Base-by-base conservation (phyloP, 2,329 filamentous ascomycete species). In the Colletotrichum chlorophyti region DNA sequence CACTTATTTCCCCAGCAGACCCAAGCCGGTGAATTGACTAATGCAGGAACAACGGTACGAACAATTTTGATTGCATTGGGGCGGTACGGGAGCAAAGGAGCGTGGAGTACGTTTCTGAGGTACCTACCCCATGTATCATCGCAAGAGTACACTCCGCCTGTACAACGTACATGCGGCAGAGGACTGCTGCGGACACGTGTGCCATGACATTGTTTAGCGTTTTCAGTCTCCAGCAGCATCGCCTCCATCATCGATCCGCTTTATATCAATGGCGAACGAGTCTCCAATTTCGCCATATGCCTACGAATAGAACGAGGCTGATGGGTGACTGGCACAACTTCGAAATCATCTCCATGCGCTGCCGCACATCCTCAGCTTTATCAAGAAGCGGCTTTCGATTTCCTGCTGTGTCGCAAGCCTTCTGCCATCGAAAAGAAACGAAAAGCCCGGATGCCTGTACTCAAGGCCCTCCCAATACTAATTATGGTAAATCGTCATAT, bases 11-110 rank as follows among this genome's bases (percentile, higher is more conserved):
- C 40, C 58, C 58, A 60, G 58, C 41, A 48, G 46, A 52, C 46
- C 58, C 53, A 58, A 47, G 58, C 46, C 35, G 46, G 45, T 37
- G 27, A 58, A 41, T 53, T 40, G 53, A 35, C 58, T 60, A 60
- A 60, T 60, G 58, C 58, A 60, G 58, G 58, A 58, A 60, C 58
- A 35, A 46, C 34, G 58, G 53, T 58, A 52, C 53, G 46, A 60
- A 37, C 23, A 53, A 27, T 38, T 58, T 53, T 58, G 53, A 53
- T 47, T 60, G 31, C 51, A 37, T 40, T 40, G 21, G 31, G 38
- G 45, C 32, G 21, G 24, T 15, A 38, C 34, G 34, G 45, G 32
- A 37, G 15, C 15, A 38, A 27, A 21, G 11, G 34, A 26, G 34
- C 3, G 38, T 10, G 40, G 5, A 19, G 43, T 45, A 60, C 57